Evolutionary conservation across 768 basidiomycete genomes (phyloP).

Genomic region (Naematelia encephala): DNA sequence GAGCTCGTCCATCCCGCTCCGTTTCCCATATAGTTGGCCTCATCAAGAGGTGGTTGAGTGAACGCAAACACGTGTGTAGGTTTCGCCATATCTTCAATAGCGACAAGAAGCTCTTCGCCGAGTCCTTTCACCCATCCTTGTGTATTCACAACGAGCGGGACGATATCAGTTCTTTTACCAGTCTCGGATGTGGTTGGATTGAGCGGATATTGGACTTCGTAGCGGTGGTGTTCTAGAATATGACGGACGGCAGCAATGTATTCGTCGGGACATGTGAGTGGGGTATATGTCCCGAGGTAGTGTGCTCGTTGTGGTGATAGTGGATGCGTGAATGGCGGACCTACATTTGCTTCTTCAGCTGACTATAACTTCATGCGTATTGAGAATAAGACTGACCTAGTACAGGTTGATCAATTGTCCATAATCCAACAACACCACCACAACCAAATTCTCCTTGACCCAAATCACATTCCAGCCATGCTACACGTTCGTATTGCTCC

Average conservation of each 20-base stretch:
- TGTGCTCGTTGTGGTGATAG: slow-evolving; percentile 69
- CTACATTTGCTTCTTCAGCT: slow-evolving; percentile 51
- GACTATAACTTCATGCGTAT: neutral
- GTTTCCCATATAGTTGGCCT: neutral
- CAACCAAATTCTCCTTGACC: slow-evolving; percentile 94
- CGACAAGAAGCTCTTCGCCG: slow-evolving; percentile 70
- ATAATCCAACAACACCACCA: slow-evolving; percentile 77
- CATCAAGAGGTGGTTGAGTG: slow-evolving; percentile 6
- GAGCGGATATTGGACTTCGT: slow-evolving; percentile 58
- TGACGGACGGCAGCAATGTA: slow-evolving; percentile 70
- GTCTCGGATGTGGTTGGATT: slow-evolving; percentile 27
- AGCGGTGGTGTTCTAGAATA: slow-evolving; percentile 56
- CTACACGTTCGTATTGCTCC: slow-evolving; percentile 65
- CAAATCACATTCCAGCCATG: slow-evolving; percentile 85
- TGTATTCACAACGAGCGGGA: slow-evolving; percentile 88
- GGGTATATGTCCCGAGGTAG: slow-evolving; percentile 74
- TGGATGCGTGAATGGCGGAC: slow-evolving; percentile 84
- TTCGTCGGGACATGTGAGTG: slow-evolving; percentile 68
- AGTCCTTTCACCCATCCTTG: slow-evolving; percentile 97
- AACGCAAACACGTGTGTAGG: slow-evolving; percentile 61
- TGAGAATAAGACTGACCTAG: slow-evolving; percentile 59
- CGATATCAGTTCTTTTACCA: slow-evolving; percentile 56
- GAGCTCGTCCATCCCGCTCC: slow-evolving; percentile 32
- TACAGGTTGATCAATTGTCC: slow-evolving; percentile 63
- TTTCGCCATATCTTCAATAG: slow-evolving; percentile 65